Percentiles rank a stretch among this genome's conserved stretches.
phyloP scores from a whole-genome alignment of 1,284 basidiomycete genomes.

The Rugosomyces carneus region DNA sequence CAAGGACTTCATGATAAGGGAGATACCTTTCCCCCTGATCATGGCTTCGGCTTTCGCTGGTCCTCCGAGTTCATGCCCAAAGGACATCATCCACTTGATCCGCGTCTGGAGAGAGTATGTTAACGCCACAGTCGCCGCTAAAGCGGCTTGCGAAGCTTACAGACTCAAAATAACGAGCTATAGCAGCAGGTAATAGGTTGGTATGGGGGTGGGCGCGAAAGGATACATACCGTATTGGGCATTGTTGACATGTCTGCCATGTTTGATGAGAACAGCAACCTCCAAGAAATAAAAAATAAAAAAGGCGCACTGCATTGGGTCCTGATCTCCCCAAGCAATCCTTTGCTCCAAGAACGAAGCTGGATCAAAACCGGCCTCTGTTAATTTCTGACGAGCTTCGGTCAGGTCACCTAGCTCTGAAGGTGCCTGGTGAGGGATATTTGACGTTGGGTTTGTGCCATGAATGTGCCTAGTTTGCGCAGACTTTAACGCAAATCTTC shows the following conservation, averaged over 20 bases:
- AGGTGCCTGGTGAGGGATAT: too few species aligned
- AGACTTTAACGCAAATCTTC: neutral
- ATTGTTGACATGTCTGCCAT: constrained; percentile 80
- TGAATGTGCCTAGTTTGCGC: neutral
- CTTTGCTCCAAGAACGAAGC: constrained; percentile 64
- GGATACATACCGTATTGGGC: constrained; percentile 53
- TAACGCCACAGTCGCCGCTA: neutral
- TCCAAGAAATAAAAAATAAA: constrained; percentile 3
- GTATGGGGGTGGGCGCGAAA: neutral
- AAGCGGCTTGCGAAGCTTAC: constrained; percentile 27
- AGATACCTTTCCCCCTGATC: constrained; percentile 55
- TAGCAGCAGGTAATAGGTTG: neutral
- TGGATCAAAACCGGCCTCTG: constrained; percentile 49
- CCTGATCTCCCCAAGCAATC: constrained; percentile 71
- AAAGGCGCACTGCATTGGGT: constrained; percentile 58
- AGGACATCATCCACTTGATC: constrained; percentile 53
- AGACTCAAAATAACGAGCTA: constrained; percentile 65
- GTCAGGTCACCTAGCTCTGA: constrained; percentile 15
- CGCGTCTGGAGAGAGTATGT: constrained; percentile 40
- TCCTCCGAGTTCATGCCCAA: constrained; percentile 58
- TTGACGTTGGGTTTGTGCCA: constrained; percentile 30
- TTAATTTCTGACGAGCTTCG: constrained; percentile 39
- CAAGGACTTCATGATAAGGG: constrained; percentile 67
- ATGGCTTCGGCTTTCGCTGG: constrained; percentile 45
- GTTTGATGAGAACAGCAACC: too few species aligned